phyloP scores from a whole-genome alignment of 345 rosid species.

The Euphorbia peplus region DNA sequence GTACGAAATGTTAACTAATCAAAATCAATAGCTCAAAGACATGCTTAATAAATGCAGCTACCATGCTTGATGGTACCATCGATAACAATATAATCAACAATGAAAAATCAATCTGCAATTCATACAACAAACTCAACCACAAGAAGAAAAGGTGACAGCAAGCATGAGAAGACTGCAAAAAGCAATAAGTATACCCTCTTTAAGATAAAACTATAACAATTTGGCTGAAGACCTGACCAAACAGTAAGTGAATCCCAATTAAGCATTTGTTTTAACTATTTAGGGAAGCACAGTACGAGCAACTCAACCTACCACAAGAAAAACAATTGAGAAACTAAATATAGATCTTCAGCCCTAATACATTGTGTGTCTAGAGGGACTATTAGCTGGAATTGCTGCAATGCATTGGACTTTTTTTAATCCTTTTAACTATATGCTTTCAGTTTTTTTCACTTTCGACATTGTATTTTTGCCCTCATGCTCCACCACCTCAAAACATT shows the following conservation, averaged over 20 bases:
- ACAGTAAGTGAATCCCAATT: background rate
- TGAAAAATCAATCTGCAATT: background rate
- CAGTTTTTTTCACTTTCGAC: background rate
- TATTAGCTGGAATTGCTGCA: background rate
- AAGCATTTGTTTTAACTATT: background rate
- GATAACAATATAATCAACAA: background rate
- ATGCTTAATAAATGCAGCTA: background rate
- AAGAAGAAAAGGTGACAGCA: background rate
- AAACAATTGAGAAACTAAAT: background rate
- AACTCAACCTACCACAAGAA: background rate
- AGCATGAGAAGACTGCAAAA: background rate
- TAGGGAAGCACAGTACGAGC: background rate
- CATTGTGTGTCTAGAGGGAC: background rate
- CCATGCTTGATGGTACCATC: background rate
- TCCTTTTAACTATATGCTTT: background rate
- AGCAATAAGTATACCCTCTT: background rate
- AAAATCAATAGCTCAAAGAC: background rate
- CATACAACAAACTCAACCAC: background rate
- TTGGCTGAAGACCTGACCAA: background rate
- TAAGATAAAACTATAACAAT: background rate
- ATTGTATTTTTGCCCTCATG: background rate
- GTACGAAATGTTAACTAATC: background rate
- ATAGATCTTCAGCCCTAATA: background rate
- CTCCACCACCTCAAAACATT: background rate
- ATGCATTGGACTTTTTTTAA: background rate